Evolutionary conservation across 495 filamentous ascomycete species (phyloP).

Genomic region (Letharia lupina): DNA sequence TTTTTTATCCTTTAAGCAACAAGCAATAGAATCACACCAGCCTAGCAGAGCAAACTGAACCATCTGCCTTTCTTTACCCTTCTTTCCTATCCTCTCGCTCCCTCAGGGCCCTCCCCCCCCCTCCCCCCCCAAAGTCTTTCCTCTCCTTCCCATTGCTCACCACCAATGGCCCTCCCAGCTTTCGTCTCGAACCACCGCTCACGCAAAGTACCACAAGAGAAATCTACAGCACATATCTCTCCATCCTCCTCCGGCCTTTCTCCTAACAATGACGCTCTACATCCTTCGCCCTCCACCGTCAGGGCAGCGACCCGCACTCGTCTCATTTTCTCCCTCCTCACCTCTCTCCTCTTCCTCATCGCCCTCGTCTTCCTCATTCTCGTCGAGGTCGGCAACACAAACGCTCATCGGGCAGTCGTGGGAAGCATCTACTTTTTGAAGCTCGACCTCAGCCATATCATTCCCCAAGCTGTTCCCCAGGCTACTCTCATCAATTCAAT

Average conservation of each 20-base stretch:
- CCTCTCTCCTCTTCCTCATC: constrained; percentile 61
- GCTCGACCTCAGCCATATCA: constrained; percentile 74
- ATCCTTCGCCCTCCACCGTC: constrained; percentile 27
- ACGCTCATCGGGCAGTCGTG: constrained; percentile 47
- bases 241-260: neutral
- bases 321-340: constrained; percentile 46
- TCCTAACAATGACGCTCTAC: neutral
- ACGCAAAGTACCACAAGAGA: constrained; percentile 19
- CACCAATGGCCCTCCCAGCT: constrained; percentile 28
- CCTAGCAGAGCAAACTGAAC: no score
- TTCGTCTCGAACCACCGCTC: constrained; percentile 14
- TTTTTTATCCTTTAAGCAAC: no score
- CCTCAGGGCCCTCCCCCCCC: neutral
- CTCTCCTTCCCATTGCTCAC: neutral
- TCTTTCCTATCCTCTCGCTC: neutral
- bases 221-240: constrained; percentile 10
- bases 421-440: constrained; percentile 71
- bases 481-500: constrained; percentile 75
- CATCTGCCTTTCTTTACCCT: no score
- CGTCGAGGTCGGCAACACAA: constrained; percentile 64
- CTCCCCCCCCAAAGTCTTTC: neutral
- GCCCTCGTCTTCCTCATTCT: constrained; percentile 69
- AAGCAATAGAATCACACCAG: no score
- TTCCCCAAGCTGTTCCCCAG: constrained; percentile 67
- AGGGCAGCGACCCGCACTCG: constrained; percentile 51